These are phyloP conservation scores for Yarrowia sp. DNA, from an alignment of 805 yeast genomes.

Conservation along the genomic window DNA sequence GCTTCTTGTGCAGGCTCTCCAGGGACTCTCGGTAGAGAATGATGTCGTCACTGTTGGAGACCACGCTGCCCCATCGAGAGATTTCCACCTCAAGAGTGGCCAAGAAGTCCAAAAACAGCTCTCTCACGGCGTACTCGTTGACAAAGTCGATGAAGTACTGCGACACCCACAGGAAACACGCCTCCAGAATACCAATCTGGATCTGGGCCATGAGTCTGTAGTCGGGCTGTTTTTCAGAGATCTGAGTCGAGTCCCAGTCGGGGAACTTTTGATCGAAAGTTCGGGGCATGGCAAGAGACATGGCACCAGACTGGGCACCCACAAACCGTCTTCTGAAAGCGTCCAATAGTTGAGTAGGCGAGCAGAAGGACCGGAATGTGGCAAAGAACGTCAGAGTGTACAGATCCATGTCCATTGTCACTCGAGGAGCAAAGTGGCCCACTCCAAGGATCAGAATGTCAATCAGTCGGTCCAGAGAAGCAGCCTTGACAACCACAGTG, in stretches of 20 bases:
- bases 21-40: conserved; percentile 45
- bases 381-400: conserved; percentile 74
- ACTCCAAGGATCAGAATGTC: conserved; percentile 81
- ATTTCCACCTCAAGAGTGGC: conserved; percentile 74
- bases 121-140: conserved; percentile 67
- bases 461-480: conserved; percentile 74
- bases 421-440: conserved; percentile 57
- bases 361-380: conserved; percentile 69
- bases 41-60: conserved; percentile 27
- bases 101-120: conserved; percentile 66
- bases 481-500: conserved; percentile 65
- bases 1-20: conserved; percentile 61
- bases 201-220: conserved; percentile 75
- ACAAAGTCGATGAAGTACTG: conserved; percentile 79
- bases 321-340: conserved; percentile 62
- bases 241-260: conserved; percentile 44
- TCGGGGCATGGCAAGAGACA: conserved; percentile 54
- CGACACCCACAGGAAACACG: conserved; percentile 70
- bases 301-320: conserved; percentile 69
- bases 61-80: conserved; percentile 44
- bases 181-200: conserved; percentile 81
- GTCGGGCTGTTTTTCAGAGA: conserved; percentile 49
- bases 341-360: conserved; percentile 61
- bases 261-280: conserved; percentile 42
- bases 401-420: conserved; percentile 68